Percentiles rank a stretch among this genome's conserved stretches.
phyloP scores from a whole-genome alignment of 805 yeast species.

The Metschnikowia rubicola region DNA sequence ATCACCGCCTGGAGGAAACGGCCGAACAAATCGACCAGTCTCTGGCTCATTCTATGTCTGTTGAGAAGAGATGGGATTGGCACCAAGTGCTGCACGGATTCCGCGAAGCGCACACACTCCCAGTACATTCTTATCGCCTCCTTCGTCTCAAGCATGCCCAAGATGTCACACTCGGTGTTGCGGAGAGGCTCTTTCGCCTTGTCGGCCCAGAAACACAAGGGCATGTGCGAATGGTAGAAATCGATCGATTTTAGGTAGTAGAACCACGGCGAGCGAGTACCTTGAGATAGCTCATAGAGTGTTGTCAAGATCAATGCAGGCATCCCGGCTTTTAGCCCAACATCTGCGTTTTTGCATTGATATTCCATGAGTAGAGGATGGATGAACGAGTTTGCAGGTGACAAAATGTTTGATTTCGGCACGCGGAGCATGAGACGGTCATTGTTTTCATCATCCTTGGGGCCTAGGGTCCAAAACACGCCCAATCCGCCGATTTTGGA shows the following conservation, averaged over 20 bases:
- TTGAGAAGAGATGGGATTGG: conserved; percentile 37
- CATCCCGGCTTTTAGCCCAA: conserved; percentile 51
- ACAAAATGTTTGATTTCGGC: conserved; percentile 57
- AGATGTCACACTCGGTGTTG: conserved; percentile 60
- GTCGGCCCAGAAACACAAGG: conserved; percentile 66
- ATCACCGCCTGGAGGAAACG: conserved; percentile 59
- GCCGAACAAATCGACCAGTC: conserved; percentile 47
- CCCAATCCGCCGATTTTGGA: conserved; percentile 67
- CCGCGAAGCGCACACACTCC: conserved; percentile 43
- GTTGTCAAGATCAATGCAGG: conserved; percentile 64
- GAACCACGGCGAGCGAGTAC: conserved; percentile 76
- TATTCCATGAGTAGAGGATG: conserved; percentile 65
- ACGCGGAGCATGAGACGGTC: conserved; percentile 48
- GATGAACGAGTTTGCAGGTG: conserved; percentile 57
- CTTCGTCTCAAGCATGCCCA: conserved; percentile 53
- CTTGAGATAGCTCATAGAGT: conserved; percentile 62
- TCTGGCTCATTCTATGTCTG: conserved; percentile 6
- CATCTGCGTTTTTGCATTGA: conserved; percentile 15
- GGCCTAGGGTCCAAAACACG: conserved; percentile 50
- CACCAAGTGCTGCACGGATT: conserved; percentile 23
- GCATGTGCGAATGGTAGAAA: conserved; percentile 35
- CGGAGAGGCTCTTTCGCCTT: conserved; percentile 43
- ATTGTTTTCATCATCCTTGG: conserved; percentile 21
- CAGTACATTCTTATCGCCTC: conserved; percentile 41
- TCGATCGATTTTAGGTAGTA: conserved; percentile 57